phyloP scores from a whole-genome alignment of 192 early-diverging fungal species.

The Linnemannia schmuckeri region DNA sequence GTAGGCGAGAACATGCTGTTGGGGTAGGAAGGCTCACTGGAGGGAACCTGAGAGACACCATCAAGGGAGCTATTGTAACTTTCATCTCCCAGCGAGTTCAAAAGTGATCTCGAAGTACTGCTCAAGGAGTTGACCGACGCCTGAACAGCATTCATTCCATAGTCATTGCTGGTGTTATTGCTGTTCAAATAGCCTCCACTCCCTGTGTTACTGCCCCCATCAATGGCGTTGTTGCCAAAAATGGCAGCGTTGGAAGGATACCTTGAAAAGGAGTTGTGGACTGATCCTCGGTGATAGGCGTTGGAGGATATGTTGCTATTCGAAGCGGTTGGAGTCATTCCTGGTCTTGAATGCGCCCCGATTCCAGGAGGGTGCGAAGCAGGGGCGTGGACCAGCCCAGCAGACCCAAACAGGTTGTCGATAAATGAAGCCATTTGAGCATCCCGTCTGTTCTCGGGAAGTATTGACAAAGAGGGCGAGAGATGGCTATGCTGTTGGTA shows the following conservation, averaged over 20 bases:
- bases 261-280: neutral
- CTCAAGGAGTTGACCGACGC: neutral
- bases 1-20: neutral
- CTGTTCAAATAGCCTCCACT: neutral
- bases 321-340: neutral
- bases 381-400: neutral
- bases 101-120: neutral
- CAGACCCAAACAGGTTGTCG: constrained; percentile 2
- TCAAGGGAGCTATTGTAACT: neutral
- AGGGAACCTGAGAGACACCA: neutral
- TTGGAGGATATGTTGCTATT: neutral
- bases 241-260: neutral
- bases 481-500: neutral
- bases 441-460: neutral
- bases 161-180: neutral
- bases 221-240: neutral
- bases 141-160: neutral
- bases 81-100: neutral
- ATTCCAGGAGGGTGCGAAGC: neutral
- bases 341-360: neutral
- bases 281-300: neutral
- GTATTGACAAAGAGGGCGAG: neutral
- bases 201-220: neutral
- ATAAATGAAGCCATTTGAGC: neutral
- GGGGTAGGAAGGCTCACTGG: neutral